A percentile compares a stretch with the other conserved stretches of the same genome.
phyloP scores from a whole-genome alignment of 192 early-diverging fungal species.

The Podila minutissima region DNA sequence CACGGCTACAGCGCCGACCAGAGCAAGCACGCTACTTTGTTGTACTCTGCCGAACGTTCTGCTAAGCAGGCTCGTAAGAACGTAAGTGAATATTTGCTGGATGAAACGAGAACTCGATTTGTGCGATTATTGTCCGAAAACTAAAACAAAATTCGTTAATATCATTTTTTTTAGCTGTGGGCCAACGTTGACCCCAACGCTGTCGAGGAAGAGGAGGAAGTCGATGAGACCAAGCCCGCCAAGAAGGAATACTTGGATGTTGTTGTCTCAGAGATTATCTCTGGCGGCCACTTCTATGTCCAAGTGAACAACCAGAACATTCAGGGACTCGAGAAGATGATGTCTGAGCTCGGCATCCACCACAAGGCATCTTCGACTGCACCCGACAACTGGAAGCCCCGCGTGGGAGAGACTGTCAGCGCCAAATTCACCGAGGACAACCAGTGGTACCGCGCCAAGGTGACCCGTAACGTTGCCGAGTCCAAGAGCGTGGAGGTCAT shows the following conservation, averaged over 20 bases:
- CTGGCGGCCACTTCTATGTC: constrained; percentile 67
- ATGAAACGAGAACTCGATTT: neutral
- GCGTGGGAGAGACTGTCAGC: constrained; percentile 73
- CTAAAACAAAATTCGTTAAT: constrained; percentile 40
- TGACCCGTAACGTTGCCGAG: constrained; percentile 70
- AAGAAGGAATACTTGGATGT: constrained; percentile 82
- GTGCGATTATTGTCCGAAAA: neutral
- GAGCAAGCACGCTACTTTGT: constrained; percentile 70
- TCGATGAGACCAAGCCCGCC: constrained; percentile 48
- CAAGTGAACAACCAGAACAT: constrained; percentile 70
- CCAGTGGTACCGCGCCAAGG: constrained; percentile 86
- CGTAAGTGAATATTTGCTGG: constrained; percentile 66
- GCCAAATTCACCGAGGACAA: constrained; percentile 92
- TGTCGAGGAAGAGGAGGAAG: constrained; percentile 61
- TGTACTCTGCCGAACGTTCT: constrained; percentile 81
- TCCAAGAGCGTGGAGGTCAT: constrained; percentile 73
- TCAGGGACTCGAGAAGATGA: constrained; percentile 80
- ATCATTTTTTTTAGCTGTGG: constrained; percentile 24
- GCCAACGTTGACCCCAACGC: constrained; percentile 55
- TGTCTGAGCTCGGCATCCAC: constrained; percentile 79
- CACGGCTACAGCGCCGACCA: constrained; percentile 90
- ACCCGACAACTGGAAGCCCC: constrained; percentile 63
- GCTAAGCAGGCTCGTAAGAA: constrained; percentile 77
- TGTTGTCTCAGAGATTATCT: constrained; percentile 73
- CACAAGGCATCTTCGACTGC: constrained; percentile 57